Percentiles rank a stretch among this genome's conserved stretches.
These are phyloP conservation scores for Acephala macrosclerotiorum DNA, from an alignment of 2,329 filamentous ascomycete genomes.

Conservation along the genomic window DNA sequence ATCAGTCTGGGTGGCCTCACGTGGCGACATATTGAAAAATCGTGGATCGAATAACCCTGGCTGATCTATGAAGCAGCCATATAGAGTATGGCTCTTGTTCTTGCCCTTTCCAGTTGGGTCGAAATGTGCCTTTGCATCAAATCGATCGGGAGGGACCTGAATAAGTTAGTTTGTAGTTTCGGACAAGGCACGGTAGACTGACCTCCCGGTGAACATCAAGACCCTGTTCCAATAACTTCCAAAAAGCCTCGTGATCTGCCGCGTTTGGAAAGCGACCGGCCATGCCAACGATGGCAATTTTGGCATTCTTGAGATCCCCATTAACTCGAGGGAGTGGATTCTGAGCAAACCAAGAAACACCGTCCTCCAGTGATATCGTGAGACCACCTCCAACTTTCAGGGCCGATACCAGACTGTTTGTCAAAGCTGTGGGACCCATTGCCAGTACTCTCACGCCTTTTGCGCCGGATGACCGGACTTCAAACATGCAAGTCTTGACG, in stretches of 20 bases:
- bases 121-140: slow-evolving; percentile 72
- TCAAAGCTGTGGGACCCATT: slow-evolving; percentile 35
- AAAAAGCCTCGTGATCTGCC: slow-evolving; percentile 74
- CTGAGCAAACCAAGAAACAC: slow-evolving; percentile 29
- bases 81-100: slow-evolving; percentile 78
- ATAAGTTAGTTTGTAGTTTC: slow-evolving; percentile 21
- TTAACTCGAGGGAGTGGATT: slow-evolving; percentile 26
- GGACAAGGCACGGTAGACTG: not conserved
- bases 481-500: slow-evolving; percentile 23
- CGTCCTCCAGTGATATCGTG: slow-evolving; percentile 26
- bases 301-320: slow-evolving; percentile 32
- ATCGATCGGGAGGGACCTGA: slow-evolving; percentile 67
- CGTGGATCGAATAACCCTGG: slow-evolving; percentile 78
- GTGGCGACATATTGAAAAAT: slow-evolving; percentile 86
- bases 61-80: slow-evolving; percentile 75
- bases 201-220: slow-evolving; percentile 70
- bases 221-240: slow-evolving; percentile 77
- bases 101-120: slow-evolving; percentile 76
- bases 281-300: slow-evolving; percentile 79
- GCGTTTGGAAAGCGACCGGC: slow-evolving; percentile 79
- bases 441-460: slow-evolving; percentile 30
- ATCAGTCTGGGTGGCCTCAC: slow-evolving; percentile 80
- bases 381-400: slow-evolving; percentile 34
- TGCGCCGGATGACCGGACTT: slow-evolving; percentile 20
- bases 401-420: slow-evolving; percentile 29